Percentiles rank a stretch among this genome's conserved stretches.
Conservation (phyloP, 441 rosid genomes). For the Monsonia emarginata region DNA sequence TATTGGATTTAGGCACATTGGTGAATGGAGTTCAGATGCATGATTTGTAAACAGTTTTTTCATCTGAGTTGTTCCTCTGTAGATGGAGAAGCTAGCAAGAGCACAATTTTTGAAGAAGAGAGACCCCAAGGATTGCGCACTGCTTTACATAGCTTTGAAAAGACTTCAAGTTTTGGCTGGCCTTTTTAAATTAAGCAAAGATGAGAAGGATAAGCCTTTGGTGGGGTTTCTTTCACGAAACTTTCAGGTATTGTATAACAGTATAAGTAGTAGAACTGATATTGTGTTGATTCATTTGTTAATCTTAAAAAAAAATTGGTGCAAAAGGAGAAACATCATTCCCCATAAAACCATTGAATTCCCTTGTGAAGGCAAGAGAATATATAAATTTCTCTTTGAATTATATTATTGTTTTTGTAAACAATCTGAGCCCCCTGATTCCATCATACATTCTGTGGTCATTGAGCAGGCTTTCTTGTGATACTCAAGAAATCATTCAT, state of each 20-base stretch:
- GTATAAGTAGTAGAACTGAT: constrained; percentile 11
- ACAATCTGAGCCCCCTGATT: neutral
- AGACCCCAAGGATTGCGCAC: constrained; percentile 89
- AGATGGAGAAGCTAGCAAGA: constrained; percentile 92
- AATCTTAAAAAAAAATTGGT: constrained; percentile 8
- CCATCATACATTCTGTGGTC: neutral
- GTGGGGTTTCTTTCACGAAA: constrained; percentile 86
- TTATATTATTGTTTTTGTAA: neutral
- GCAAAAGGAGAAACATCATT: constrained; percentile 6
- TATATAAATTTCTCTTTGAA: no score
- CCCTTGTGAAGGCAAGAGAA: no score
- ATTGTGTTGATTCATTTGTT: constrained; percentile 15
- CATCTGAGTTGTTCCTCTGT: constrained; percentile 23
- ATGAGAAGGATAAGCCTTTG: constrained; percentile 87
- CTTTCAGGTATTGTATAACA: constrained; percentile 61
- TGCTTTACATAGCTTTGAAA: constrained; percentile 74
- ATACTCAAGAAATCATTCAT: neutral
- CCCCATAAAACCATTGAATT: neutral
- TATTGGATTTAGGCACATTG: neutral
- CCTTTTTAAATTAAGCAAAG: constrained; percentile 79
- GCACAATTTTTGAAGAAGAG: constrained; percentile 63
- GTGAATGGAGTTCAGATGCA: neutral
- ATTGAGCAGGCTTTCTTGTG: neutral
- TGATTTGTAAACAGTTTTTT: constrained; percentile 7
- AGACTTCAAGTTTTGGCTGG: constrained; percentile 94